Evolutionary conservation across 805 yeast species (phyloP), one percentile per base, ranked within the genome.

Genomic region (Myxozyma mucilagina): DNA sequence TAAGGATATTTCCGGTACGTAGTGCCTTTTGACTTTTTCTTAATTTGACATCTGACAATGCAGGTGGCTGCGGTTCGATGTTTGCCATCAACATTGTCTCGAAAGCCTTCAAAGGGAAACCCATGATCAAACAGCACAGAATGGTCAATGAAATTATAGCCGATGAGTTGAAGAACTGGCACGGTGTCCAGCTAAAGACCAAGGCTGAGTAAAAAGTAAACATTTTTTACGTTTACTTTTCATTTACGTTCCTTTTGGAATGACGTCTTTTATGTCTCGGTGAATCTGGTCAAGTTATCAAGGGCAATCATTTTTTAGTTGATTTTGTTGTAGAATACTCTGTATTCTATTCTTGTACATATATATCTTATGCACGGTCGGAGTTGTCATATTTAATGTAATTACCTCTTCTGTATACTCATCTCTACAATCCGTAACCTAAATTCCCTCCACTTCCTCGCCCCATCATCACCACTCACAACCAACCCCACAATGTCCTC

Each of bases 31-130:
- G 39, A n/a, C 39, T 10, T 36, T 36, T 10, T 36, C 39, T 36
- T 10, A 10, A 36, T 36, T 36, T 36, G 39, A 10, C 13, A 10
- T 36, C 13, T 9, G 39, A 41, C 45, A 20, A 79, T n/a, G 4
- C 51, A 67, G 71, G 72, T 18, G 99, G 99, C 0, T 94, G 99
- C 75, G 99, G 99, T 0, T 91, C 97, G 6, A 94, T 94, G 99
- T 94, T 90, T 76, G 90, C 96, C 51, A 93, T 94, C 53, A 77
- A 80, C 60, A 82, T 94, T 16, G 87, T 85, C 49, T 85, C 94
- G 56, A 79, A 78, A 1, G 77, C 83, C 69, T 94, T 94, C 75
- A 84, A 87, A 68, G 96, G 96, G 0, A 71, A 89, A 47, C 78
- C 89, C 1, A 90, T 90, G 85, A 80, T 94, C 66, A 92, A 91